Evolutionary conservation across 2,329 filamentous ascomycete genomes (phyloP), one percentile per base, ranked within the genome.

Genomic region (Neobulgaria alba): DNA sequence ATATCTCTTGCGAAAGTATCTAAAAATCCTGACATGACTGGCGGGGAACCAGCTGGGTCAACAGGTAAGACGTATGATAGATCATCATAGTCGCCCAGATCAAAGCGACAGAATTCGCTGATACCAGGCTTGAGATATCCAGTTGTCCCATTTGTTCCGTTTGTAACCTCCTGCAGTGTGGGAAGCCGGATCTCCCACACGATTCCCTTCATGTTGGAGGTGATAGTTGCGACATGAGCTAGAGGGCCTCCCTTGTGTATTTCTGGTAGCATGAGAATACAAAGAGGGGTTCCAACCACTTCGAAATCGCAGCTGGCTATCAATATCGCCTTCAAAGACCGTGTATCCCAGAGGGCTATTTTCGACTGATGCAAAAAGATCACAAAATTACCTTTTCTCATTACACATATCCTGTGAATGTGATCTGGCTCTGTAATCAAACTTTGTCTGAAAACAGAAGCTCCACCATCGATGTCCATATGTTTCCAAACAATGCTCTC

Each of bases 401-500:
- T 64, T 3, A 95, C 68, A 47, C 82, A 85, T 49, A 87, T 89
- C 37, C 85, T 77, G 59, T 86, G 83, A 35, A 95, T 88, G 51
- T 85, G 79, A 20, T 80, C 77, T 16, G 70, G 67, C 29, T 80
- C 75, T 3, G 73, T 71, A 34, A 93, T 77, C 3, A 75, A 70
- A 49, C 81, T 87, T 55, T 84, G 78, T 4, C 80, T 75, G 30
- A 73, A 65, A 8, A 92, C 66, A 9, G 68, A 72, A 36, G 72
- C 70, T 20, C 70, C 69, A 34, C 57, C 62, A 37, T 67, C 65
- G 30, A 66, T 65, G 18, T 68, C 61, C 39, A 69, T 65, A 58
- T 93, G 85, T 46, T 75, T 78, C 89, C 89, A 95, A 3, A 95
- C 74, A 49, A 90, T 79, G 42, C 80, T 82, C 59, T 94, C 85